Evolutionary conservation across 495 filamentous ascomycete species (phyloP).

Genomic region (Antarctomyces pellizariae): DNA sequence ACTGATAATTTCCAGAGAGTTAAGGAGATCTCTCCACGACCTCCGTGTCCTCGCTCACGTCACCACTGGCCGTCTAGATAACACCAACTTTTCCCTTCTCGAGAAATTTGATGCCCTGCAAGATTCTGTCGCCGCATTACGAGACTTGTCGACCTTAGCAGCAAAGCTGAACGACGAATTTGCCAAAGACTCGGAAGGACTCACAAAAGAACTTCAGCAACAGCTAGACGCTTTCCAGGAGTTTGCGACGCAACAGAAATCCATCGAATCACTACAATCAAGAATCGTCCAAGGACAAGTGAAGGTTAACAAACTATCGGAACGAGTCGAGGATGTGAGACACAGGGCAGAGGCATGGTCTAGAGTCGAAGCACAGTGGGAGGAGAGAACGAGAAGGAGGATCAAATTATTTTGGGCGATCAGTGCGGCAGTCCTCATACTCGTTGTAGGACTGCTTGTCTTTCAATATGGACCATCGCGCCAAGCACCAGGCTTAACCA

Average conservation of each 20-base stretch:
- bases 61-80: slow-evolving; percentile 54
- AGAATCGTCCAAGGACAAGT: slow-evolving; percentile 38
- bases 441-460: slow-evolving; percentile 20
- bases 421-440: slow-evolving; percentile 19
- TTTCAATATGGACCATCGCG: slow-evolving; percentile 8
- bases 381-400: slow-evolving; percentile 37
- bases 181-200: slow-evolving; percentile 28
- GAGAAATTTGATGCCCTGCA: slow-evolving; percentile 52
- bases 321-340: slow-evolving; percentile 39
- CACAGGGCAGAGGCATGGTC: slow-evolving; percentile 48
- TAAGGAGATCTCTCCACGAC: slow-evolving; percentile 16
- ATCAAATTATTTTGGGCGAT: slow-evolving; percentile 37
- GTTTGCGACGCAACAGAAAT: slow-evolving; percentile 46
- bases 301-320: slow-evolving; percentile 38
- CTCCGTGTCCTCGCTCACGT: slow-evolving; percentile 23
- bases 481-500: not conserved
- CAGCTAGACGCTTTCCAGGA: slow-evolving; percentile 43
- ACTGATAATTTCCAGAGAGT: no score
- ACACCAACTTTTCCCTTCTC: slow-evolving; percentile 65
- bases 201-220: slow-evolving; percentile 35
- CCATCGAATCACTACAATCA: slow-evolving; percentile 38
- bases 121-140: slow-evolving; percentile 39
- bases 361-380: slow-evolving; percentile 45
- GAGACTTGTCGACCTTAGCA: slow-evolving; percentile 41
- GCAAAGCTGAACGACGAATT: slow-evolving; percentile 38